phyloP scores from a whole-genome alignment of 2,329 filamentous ascomycete species.

The Curvularia hawaiiensis region DNA sequence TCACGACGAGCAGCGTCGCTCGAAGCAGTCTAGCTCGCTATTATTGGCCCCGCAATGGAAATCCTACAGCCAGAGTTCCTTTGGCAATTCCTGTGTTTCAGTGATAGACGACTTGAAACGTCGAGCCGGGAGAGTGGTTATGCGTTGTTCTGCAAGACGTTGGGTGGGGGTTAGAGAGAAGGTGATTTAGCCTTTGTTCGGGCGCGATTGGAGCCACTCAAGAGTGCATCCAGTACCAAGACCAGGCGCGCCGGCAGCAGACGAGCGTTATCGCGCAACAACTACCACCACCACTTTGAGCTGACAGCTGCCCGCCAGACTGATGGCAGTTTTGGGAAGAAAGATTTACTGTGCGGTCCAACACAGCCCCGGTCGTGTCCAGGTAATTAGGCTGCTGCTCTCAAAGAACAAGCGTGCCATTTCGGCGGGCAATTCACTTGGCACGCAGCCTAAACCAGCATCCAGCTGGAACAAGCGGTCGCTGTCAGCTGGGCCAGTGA shows the following conservation, averaged over 20 bases:
- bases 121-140: conserved; percentile 16
- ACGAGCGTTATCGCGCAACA: conserved; percentile 10
- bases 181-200: background rate
- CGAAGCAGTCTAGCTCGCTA: conserved; percentile 17
- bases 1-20: conserved; percentile 19
- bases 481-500: conserved; percentile 5
- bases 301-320: no score
- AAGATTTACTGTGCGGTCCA: conserved; percentile 7
- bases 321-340: background rate
- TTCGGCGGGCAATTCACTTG: conserved; percentile 11
- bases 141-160: conserved; percentile 16
- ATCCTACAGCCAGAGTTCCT: conserved; percentile 13
- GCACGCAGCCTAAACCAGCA: conserved; percentile 6
- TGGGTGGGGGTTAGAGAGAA: conserved; percentile 1
- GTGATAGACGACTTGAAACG: conserved; percentile 26
- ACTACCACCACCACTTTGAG: background rate
- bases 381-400: conserved; percentile 1
- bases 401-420: conserved; percentile 4
- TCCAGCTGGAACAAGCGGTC: conserved; percentile 13
- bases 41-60: conserved; percentile 16
- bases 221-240: conserved; percentile 1
- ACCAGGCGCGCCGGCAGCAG: conserved; percentile 2
- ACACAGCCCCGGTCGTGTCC: conserved; percentile 23
- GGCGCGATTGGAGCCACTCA: conserved; percentile 5
- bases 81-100: conserved; percentile 32